Conservation (phyloP, 352 stramenopile genomes). For the Aphanomyces stellatus region DNA sequence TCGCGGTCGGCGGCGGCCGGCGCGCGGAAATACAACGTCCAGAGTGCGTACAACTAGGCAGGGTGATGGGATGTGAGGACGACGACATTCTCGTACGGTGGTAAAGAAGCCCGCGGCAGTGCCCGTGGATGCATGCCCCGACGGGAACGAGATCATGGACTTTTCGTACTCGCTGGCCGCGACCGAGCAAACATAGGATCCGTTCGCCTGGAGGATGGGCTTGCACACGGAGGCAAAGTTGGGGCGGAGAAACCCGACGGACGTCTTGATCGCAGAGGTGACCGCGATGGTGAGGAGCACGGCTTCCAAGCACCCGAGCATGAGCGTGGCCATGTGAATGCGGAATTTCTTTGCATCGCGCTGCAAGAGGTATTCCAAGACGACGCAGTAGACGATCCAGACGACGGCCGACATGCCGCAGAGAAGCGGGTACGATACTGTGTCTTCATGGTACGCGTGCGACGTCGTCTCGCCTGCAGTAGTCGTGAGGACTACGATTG, state of each 20-base stretch:
- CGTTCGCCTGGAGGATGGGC: not conserved
- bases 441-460: not conserved
- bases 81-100: not conserved
- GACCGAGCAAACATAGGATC: not conserved
- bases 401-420: not conserved
- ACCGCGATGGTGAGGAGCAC: constrained; percentile 1
- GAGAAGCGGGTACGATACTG: not conserved
- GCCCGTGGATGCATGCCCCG: not conserved
- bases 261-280: not conserved
- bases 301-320: not conserved
- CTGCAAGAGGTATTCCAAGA: not conserved
- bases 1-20: not conserved
- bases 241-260: constrained; percentile 1
- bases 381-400: not conserved
- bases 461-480: constrained; percentile 3
- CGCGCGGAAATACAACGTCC: not conserved
- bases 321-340: not conserved
- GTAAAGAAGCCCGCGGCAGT: not conserved
- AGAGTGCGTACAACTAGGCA: constrained; percentile 6
- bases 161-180: not conserved
- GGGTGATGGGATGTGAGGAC: not conserved
- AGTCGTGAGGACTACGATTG: too few relatives aligned
- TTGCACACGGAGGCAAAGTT: constrained; percentile 9
- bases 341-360: not conserved
- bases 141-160: constrained; percentile 16